These are phyloP conservation scores for Scalesia atractyloides DNA, from an alignment of 129 eudicot species.

Conservation along the genomic window DNA sequence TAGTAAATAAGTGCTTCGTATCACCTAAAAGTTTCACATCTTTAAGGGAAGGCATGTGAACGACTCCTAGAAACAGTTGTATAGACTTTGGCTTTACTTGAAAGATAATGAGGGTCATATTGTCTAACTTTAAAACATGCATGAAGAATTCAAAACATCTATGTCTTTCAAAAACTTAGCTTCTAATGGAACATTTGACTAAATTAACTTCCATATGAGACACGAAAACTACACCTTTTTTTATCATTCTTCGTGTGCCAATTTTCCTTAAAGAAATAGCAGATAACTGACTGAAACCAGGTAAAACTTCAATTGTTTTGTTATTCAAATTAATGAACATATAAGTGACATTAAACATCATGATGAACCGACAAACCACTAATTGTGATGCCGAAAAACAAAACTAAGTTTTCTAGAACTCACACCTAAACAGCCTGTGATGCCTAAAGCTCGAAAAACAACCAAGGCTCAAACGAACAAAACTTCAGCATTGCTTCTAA, in stretches of 20 bases:
- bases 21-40: not conserved
- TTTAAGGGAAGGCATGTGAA: not conserved
- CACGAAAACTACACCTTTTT: not conserved
- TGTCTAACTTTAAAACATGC: not conserved
- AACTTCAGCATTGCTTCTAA: conserved; percentile 1
- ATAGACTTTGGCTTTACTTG: not conserved
- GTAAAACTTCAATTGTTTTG: not conserved
- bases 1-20: not conserved
- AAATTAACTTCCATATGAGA: not conserved
- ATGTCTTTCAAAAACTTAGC: not conserved
- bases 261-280: conserved; percentile 3
- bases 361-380: not conserved
- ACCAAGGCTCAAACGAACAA: not conserved
- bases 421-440: not conserved
- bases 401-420: conserved; percentile 12
- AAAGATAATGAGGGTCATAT: not conserved
- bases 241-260: conserved; percentile 1
- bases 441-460: not conserved
- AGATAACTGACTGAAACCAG: conserved; percentile 5
- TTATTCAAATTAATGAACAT: conserved; percentile 9
- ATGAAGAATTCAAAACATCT: not conserved
- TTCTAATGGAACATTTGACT: not conserved
- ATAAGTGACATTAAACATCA: not conserved
- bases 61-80: not conserved
- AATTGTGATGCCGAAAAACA: not conserved